A percentile compares a stretch with the other conserved stretches of the same genome.
Conservation (phyloP, 495 filamentous ascomycete species). For the Penicillium chermesinum region DNA sequence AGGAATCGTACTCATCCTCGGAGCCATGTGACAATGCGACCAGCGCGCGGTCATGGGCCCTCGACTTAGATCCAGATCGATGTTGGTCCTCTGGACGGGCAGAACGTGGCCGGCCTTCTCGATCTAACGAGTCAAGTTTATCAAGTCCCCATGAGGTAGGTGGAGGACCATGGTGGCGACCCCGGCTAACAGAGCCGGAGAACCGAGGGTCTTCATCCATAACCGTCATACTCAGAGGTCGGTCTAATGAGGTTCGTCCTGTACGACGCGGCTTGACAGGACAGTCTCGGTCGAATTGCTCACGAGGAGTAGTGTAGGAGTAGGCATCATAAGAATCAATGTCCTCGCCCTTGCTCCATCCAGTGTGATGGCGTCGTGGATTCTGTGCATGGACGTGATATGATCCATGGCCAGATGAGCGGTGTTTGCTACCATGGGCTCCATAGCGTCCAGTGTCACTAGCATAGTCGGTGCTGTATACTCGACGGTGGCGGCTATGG, state of each 20-base stretch:
- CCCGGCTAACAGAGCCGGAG: constrained; percentile 28
- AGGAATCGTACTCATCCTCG: constrained; percentile 36
- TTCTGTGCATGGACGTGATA: constrained; percentile 25
- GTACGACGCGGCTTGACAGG: constrained; percentile 41
- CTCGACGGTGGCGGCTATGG: constrained; percentile 29
- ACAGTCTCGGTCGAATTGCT: constrained; percentile 63
- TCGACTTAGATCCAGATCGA: constrained; percentile 25
- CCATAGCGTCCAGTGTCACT: constrained; percentile 35
- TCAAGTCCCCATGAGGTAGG: constrained; percentile 61
- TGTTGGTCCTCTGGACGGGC: constrained; percentile 26
- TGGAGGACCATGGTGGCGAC: constrained; percentile 48
- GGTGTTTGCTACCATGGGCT: constrained; percentile 14
- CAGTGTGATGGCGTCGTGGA: constrained; percentile 22
- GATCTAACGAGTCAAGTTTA: constrained; percentile 54
- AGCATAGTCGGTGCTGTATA: constrained; percentile 35
- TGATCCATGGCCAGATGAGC: constrained; percentile 8
- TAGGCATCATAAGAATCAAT: constrained; percentile 58
- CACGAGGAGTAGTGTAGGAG: constrained; percentile 66
- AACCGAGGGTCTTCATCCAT: constrained; percentile 52
- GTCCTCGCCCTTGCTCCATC: constrained; percentile 49
- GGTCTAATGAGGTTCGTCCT: constrained; percentile 48
- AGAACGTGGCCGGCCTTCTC: constrained; percentile 32
- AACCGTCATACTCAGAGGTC: constrained; percentile 60
- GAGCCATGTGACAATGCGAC: constrained; percentile 35
- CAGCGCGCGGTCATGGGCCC: constrained; percentile 32